Evolutionary conservation across 140 eudicot species (phyloP).

Genomic region (Ambrosia hybrid): DNA sequence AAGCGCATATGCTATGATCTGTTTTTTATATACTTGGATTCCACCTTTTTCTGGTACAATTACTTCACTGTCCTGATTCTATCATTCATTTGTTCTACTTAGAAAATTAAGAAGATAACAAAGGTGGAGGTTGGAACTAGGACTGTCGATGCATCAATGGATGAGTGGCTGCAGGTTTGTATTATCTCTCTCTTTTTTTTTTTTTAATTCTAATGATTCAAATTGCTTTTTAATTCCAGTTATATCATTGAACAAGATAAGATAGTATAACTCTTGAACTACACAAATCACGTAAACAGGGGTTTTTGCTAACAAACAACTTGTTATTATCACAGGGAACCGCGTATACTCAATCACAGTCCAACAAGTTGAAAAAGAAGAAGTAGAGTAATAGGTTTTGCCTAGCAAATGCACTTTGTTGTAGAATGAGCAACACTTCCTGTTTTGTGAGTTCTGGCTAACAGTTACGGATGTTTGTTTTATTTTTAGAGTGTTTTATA

Average conservation of each 20-base stretch:
- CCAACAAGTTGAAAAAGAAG: conserved; percentile 69
- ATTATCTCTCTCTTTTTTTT: neutral
- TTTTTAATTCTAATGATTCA: too few relatives aligned
- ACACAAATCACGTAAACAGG: neutral
- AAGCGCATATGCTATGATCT: too few relatives aligned
- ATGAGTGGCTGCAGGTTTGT: conserved; percentile 94
- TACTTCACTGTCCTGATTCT: neutral
- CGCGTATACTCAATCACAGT: conserved; percentile 70
- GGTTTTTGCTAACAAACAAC: neutral
- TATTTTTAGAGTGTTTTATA: conserved; percentile 9
- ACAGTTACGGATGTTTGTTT: conserved; percentile 12
- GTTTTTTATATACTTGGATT: too few relatives aligned
- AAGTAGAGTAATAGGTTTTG: conserved; percentile 48
- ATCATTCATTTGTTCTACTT: conserved; percentile 1
- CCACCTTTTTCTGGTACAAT: neutral
- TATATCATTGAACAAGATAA: conserved; percentile 41
- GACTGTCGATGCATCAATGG: conserved; percentile 77
- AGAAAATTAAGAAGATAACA: conserved; percentile 83
- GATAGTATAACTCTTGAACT: neutral
- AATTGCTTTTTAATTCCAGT: too few relatives aligned
- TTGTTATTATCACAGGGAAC: conserved; percentile 59
- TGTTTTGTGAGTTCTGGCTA: conserved; percentile 28
- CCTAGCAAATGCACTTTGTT: conserved; percentile 21
- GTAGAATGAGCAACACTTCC: conserved; percentile 33
- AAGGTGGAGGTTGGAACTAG: conserved; percentile 97